Base-by-base conservation (phyloP, 768 basidiomycete genomes). In the Leccinellum rugosiceps region DNA sequence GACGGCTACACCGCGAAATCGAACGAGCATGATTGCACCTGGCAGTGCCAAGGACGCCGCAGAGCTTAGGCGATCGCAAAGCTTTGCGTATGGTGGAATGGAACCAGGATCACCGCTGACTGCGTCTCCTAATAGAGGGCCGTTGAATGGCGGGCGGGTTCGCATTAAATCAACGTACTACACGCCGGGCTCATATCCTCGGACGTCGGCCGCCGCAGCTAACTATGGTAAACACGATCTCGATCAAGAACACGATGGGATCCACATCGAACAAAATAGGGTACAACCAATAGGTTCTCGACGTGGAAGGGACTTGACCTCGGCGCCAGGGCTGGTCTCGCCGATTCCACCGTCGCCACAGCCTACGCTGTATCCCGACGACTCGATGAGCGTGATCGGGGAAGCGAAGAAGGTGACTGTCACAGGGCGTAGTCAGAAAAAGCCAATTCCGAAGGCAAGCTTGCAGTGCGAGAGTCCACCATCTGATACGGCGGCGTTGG, bases 121-220 rank as follows among this genome's bases (percentile, higher is more conserved):
- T 47, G 60, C 44, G 57, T 63, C 62, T 69, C 65, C 44, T 1
- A 64, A 66, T 50, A 55, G 57, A 41, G 59, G 44, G 3, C 63
- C 64, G 28, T 69, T 68, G 50, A 73, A 64, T 49, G 82, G 80
- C 55, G 84, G 87, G 38, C 83, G 88, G 35, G 81, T 80, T 48
- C 81, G 81, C 34, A 84, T 89, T 61, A 86, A 88, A 68, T 87
- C 87, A 9, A 79, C 86, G 6, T 87, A 90, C 64, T 84, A 82
- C 57, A 78, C 81, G 9, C 77, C 80, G 4, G 77, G 82, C 6
- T 69, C 76, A 38, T 80, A 83, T 70, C 78, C 80, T 65, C 83
- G 83, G 43, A 75, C 76, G 26, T 86, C 86, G 14, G 74, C 76
- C 19, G 71, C 78, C 44, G 74, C 77, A 23, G 66, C 74, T 21